Base-by-base conservation (phyloP, 2,329 filamentous ascomycete genomes). In the Paracorniculantispora psalliotae region DNA sequence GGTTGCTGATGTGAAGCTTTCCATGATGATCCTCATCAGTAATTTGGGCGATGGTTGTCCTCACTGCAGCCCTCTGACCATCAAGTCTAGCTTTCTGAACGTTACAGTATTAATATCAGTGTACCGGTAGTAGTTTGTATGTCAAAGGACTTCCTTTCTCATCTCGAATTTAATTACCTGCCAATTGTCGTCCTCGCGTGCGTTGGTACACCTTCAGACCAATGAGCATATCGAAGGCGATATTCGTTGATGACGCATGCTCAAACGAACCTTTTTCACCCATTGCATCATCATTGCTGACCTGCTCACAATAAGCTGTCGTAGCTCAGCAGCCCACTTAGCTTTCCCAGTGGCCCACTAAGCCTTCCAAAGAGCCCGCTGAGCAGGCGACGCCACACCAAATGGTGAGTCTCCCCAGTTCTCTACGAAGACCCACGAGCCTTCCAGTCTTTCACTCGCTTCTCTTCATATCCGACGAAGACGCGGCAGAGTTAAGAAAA, bases 101-200 rank as follows among this genome's bases (percentile, higher is more conserved):
- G 28, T 61, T 63, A 21, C 61, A 2, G 63, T 59, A 25, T n/a
- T n/a, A n/a, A n/a, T n/a, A n/a, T n/a, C n/a, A n/a, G n/a, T n/a
- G n/a, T n/a, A n/a, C n/a, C n/a, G n/a, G n/a, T 62, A 62, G 37
- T 63, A 57, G 25, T 63, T 64, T 64, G 41, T 67, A 67, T 1
- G 65, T 67, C 48, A 63, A 47, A 1, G 63, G 62, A 33, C 57
- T 50, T 12, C 44, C 23, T n/a, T 43, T 21, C 21, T 63, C 57
- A 43, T 65, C 61, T 28, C 41, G 41, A 65, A 66, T 65, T 37
- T 49, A 61, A 13, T 51, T 62, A n/a, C 65, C 64, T 3, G 63
- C 62, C 7, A 67, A 57, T 57, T 67, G 63, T 37, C 47, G 48
- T 6, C 64, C 63, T 51, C 61, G 57, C 35, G 57, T 61, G 15